phyloP scores from a whole-genome alignment of 2,329 filamentous ascomycete genomes.

The Biscogniauxia sp. region DNA sequence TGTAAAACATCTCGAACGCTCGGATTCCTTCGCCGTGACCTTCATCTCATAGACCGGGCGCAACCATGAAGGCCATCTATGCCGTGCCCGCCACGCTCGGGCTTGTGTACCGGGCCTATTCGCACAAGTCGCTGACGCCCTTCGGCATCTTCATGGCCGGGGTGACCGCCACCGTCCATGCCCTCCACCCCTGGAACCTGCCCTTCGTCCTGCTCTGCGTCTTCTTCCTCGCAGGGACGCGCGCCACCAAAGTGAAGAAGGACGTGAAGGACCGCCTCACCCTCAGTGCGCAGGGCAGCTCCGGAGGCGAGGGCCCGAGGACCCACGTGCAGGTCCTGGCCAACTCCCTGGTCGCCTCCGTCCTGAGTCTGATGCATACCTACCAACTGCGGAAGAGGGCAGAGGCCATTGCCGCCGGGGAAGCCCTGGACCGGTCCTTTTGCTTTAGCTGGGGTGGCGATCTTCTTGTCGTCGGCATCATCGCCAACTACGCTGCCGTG shows the following conservation, averaged over 20 bases:
- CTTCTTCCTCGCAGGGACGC: conserved; percentile 84
- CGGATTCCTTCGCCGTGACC: too few species aligned
- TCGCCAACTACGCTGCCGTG: conserved; percentile 86
- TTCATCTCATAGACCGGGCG: too few species aligned
- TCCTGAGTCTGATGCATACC: conserved; percentile 59
- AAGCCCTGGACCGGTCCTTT: conserved; percentile 36
- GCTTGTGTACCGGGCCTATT: conserved; percentile 66
- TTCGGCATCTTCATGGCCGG: conserved; percentile 70
- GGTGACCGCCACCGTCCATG: conserved; percentile 75
- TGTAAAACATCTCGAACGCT: too few species aligned
- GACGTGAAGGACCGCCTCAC: conserved; percentile 81
- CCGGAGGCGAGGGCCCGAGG: conserved; percentile 77
- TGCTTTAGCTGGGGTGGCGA: conserved; percentile 63
- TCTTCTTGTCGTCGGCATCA: conserved; percentile 62
- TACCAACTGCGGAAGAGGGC: conserved; percentile 54
- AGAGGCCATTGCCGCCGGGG: conserved; percentile 36
- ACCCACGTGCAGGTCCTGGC: conserved; percentile 87
- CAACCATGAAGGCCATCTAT: conserved; percentile 55
- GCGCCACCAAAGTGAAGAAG: conserved; percentile 87
- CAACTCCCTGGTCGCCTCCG: conserved; percentile 77
- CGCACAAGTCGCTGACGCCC: conserved; percentile 74
- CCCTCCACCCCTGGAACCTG: conserved; percentile 89
- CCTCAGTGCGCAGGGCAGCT: conserved; percentile 67
- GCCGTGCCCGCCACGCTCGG: conserved; percentile 57
- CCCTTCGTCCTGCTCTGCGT: conserved; percentile 80